A percentile compares a stretch with the other conserved stretches of the same genome.
phyloP scores from a whole-genome alignment of 768 basidiomycete species.

The Krasilnikovozyma curviuscula region DNA sequence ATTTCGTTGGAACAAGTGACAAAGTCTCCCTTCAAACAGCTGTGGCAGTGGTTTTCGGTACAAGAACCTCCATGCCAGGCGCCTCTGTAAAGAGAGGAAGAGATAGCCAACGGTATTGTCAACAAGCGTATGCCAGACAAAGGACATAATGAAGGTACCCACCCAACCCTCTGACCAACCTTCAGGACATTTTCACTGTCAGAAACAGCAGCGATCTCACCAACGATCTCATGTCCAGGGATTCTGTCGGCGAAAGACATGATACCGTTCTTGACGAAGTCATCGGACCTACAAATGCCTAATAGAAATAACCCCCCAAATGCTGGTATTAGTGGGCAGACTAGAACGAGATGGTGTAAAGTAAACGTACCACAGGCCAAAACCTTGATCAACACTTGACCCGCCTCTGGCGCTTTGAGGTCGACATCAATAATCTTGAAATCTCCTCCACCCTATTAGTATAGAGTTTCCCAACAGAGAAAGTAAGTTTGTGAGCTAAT shows the following conservation, averaged over 20 bases:
- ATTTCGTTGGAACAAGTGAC: slow-evolving; percentile 15
- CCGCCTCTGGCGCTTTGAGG: slow-evolving; percentile 12
- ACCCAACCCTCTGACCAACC: slow-evolving; percentile 18
- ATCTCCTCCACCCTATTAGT: too few relatives aligned
- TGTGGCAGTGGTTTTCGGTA: neutral
- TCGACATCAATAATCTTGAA: slow-evolving; percentile 12
- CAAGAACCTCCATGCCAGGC: slow-evolving; percentile 16
- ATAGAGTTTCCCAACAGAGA: too few relatives aligned
- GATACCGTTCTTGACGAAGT: slow-evolving; percentile 5
- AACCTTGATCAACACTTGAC: slow-evolving; percentile 13
- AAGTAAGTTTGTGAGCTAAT: too few relatives aligned
- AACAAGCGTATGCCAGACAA: too few relatives aligned
- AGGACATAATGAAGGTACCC: too few relatives aligned
- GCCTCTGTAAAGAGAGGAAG: too few relatives aligned
- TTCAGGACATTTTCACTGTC: slow-evolving; percentile 15
- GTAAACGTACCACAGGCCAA: neutral
- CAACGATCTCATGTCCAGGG: slow-evolving; percentile 16
- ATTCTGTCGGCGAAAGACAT: neutral
- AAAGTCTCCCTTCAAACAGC: slow-evolving; percentile 10
- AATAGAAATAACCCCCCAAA: too few relatives aligned
- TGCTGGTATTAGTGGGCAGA: too few relatives aligned
- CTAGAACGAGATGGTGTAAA: too few relatives aligned
- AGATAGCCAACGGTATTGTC: too few relatives aligned
- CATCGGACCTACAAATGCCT: slow-evolving; percentile 7
- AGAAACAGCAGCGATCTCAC: slow-evolving; percentile 14